Conservation (phyloP, 225 moss, liverwort and hornwort genomes). For the Sphagnum tenellum region DNA sequence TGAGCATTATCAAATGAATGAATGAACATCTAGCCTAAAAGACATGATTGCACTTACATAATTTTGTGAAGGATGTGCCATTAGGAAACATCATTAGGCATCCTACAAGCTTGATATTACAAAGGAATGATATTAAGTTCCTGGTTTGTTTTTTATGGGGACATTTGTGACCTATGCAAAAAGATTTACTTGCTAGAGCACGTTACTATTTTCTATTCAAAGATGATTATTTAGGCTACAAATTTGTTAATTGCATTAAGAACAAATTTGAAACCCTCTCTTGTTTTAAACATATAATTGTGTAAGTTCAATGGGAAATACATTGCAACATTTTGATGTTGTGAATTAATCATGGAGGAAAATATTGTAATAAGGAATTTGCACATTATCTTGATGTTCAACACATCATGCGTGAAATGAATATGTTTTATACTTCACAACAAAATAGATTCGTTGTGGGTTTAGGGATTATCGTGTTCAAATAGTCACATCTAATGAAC, state of each 20-base stretch:
- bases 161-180: not conserved
- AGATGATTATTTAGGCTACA: constrained; percentile 1
- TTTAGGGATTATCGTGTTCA: too few species aligned
- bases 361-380: not conserved
- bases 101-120: not conserved
- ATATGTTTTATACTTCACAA: not conserved
- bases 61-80: too few species aligned
- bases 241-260: not conserved
- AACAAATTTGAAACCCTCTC: not conserved
- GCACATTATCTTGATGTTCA: not conserved
- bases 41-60: too few species aligned
- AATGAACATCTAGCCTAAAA: too few species aligned
- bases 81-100: too few species aligned
- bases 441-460: not conserved
- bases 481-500: not conserved
- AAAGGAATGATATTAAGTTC: too few species aligned
- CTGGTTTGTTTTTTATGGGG: too few species aligned
- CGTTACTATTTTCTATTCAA: not conserved
- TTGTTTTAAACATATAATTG: not conserved
- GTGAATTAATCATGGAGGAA: not conserved
- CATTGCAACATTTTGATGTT: not conserved
- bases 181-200: not conserved
- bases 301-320: not conserved
- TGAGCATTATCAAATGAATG: too few species aligned
- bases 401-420: not conserved